phyloP scores from a whole-genome alignment of 805 yeast species.

The Saturnispora saitoi region DNA sequence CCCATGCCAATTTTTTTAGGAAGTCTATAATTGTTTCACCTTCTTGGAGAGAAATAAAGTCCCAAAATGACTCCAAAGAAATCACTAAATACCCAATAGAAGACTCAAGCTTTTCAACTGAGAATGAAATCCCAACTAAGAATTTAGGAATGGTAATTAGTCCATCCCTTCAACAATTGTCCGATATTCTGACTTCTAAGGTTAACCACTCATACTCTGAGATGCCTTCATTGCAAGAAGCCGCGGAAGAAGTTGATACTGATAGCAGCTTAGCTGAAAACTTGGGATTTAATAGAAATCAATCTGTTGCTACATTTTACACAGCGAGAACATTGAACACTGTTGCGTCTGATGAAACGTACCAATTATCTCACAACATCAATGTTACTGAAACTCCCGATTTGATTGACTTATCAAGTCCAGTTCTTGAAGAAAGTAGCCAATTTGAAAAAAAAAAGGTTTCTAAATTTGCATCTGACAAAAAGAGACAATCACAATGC shows the following conservation, averaged over 20 bases:
- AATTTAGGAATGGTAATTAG: slow-evolving; percentile 27
- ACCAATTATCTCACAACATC: slow-evolving; percentile 1
- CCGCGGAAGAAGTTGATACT: slow-evolving; percentile 12
- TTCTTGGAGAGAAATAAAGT: slow-evolving; percentile 23
- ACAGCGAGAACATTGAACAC: slow-evolving; percentile 21
- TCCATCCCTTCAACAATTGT: slow-evolving; percentile 31
- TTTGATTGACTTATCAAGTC: slow-evolving; percentile 25
- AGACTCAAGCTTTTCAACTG: slow-evolving; percentile 1
- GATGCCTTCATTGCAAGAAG: slow-evolving; percentile 15
- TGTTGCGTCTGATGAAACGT: slow-evolving; percentile 14
- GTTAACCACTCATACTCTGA: slow-evolving; percentile 9
- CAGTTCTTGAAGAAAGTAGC: slow-evolving; percentile 10
- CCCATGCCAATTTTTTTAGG: slow-evolving; percentile 26
- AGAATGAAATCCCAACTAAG: slow-evolving; percentile 25
- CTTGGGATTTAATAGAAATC: slow-evolving; percentile 12
- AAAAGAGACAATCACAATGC: background rate
- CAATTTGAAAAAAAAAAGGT: background rate
- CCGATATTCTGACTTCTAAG: slow-evolving; percentile 26
- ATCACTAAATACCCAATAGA: slow-evolving; percentile 3
- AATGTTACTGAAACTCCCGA: slow-evolving; percentile 16
- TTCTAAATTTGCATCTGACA: background rate
- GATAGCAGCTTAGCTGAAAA: slow-evolving; percentile 1
- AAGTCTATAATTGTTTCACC: slow-evolving; percentile 28
- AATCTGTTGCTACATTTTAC: slow-evolving; percentile 26
- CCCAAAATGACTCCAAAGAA: slow-evolving; percentile 3